phyloP scores from a whole-genome alignment of 228 moss, liverwort and hornwort genomes.

The Sphagnum magellanicum region DNA sequence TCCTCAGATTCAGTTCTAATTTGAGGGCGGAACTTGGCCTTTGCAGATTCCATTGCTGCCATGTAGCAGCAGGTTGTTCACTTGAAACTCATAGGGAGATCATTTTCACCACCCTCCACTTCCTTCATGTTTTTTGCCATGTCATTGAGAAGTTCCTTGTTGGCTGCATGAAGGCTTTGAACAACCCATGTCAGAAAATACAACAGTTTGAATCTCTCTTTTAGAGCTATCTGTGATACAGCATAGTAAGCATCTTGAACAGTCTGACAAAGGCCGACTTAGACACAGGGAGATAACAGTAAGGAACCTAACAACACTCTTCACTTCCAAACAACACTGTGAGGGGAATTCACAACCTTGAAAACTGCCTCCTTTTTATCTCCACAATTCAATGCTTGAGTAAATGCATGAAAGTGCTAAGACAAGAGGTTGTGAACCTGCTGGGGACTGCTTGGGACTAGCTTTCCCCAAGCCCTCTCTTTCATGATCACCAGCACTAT shows the following conservation, averaged over 20 bases:
- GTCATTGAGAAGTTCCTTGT: conserved; percentile 1
- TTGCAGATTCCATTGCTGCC: conserved; percentile 40
- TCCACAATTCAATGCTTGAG: conserved; percentile 8
- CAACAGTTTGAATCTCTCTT: no score
- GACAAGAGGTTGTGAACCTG: no score
- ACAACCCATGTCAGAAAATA: no score
- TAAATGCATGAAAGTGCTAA: no score
- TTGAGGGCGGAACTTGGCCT: conserved; percentile 48
- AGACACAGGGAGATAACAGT: no score
- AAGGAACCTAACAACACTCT: no score
- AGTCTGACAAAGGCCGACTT: conserved; percentile 3
- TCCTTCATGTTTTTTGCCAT: conserved; percentile 21
- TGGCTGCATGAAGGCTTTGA: no score
- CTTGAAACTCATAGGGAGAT: conserved; percentile 28
- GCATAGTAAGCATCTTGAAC: not conserved
- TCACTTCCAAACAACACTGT: conserved; percentile 19
- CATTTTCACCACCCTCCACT: conserved; percentile 23
- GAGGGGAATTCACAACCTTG: conserved; percentile 1
- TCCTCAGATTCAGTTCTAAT: conserved; percentile 30
- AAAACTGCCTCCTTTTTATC: conserved; percentile 13
- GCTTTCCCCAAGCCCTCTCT: conserved; percentile 9
- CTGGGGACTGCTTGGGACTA: conserved; percentile 20
- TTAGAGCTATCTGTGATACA: conserved; percentile 27
- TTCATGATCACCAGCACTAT: conserved; percentile 9
- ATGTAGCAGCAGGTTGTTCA: conserved; percentile 39